Base-by-base conservation (phyloP, 306 rosid genomes). In the Cyclanthera cordifolia region DNA sequence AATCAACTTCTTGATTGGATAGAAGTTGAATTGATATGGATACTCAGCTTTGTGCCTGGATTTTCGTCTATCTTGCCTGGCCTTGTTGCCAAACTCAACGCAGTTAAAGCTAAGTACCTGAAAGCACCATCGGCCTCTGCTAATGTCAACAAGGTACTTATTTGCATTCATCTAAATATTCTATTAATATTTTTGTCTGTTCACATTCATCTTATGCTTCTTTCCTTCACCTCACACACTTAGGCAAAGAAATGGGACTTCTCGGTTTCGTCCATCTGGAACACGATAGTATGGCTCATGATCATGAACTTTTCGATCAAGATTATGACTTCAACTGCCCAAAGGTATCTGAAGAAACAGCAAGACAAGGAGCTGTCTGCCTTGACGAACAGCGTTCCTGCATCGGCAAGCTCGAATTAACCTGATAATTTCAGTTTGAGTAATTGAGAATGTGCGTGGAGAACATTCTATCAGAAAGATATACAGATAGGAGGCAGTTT, bases 1-100 rank as follows among this genome's bases (percentile, higher is more conserved):
- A 94, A 94, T 76, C 99, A 94, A 72, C 97, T 94, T 79, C 96
- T 94, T 50, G 79, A 86, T 54, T 94, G 97, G 97, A 85, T 94
- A 56, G 97, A 94, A 77, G 86, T 88, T 68, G 92, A 94, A 77
- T 73, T 90, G 77, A 86, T 94, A 58, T 77, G 97, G 97, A 79
- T 94, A 52, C 83, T 94, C 74, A 86, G 99, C 75, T 82, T 81
- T 56, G 75, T 88, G 67, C 97, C 99, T 4, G 96, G 91, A 71
- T 80, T 94, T 53, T 83, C 87, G 25, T 82, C 91, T 6, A 70
- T 78, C 58, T 78, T 88, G 77, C 91, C 96, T 15, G 69, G 28
- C 23, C 58, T 94, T 24, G 53, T 83, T 53, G 79, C 80, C 17
- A 90, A 86, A 41, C 83, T 94, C 71, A 82, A 81, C 69, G 81